phyloP scores from a whole-genome alignment of 371 early-diverging fungal species.

The Choanephora cucurbitarum region DNA sequence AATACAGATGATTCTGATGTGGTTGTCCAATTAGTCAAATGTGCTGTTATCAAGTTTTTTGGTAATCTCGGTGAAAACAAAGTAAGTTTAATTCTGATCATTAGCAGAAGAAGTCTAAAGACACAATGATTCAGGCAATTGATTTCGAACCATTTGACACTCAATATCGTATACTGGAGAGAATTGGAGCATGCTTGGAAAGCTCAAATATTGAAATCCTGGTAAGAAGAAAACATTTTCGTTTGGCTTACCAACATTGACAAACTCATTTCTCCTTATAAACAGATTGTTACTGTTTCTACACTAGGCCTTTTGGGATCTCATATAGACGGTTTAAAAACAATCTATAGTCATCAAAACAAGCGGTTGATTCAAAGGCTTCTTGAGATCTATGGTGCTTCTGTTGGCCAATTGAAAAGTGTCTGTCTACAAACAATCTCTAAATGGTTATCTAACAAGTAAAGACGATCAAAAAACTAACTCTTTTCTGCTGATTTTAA shows the following conservation, averaged over 20 bases:
- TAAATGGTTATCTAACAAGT: slow-evolving; percentile 46
- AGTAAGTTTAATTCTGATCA: slow-evolving; percentile 15
- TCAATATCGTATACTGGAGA: slow-evolving; percentile 32
- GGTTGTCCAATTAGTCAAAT: slow-evolving; percentile 35
- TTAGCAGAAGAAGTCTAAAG: too few species aligned
- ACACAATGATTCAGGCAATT: slow-evolving; percentile 27
- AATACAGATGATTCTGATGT: slow-evolving; percentile 34
- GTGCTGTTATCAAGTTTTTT: slow-evolving; percentile 46
- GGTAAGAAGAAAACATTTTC: slow-evolving; percentile 33
- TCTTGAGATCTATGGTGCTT: slow-evolving; percentile 19
- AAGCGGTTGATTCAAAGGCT: slow-evolving; percentile 20
- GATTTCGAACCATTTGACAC: slow-evolving; percentile 28
- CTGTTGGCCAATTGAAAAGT: slow-evolving; percentile 39
- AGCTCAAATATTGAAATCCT: slow-evolving; percentile 33
- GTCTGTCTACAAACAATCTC: slow-evolving; percentile 44
- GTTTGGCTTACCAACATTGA: too few species aligned
- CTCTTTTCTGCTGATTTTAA: too few species aligned
- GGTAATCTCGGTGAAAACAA: slow-evolving; percentile 39
- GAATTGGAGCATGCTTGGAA: slow-evolving; percentile 28
- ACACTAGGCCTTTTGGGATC: slow-evolving; percentile 47
- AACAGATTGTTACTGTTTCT: slow-evolving; percentile 39
- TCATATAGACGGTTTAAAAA: slow-evolving; percentile 26
- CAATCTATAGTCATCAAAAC: slow-evolving; percentile 13
- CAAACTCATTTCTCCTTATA: too few species aligned
- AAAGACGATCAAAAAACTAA: too few species aligned